Evolutionary conservation across 129 eudicot genomes (phyloP).

Genomic region (Flaveria trinervia): DNA sequence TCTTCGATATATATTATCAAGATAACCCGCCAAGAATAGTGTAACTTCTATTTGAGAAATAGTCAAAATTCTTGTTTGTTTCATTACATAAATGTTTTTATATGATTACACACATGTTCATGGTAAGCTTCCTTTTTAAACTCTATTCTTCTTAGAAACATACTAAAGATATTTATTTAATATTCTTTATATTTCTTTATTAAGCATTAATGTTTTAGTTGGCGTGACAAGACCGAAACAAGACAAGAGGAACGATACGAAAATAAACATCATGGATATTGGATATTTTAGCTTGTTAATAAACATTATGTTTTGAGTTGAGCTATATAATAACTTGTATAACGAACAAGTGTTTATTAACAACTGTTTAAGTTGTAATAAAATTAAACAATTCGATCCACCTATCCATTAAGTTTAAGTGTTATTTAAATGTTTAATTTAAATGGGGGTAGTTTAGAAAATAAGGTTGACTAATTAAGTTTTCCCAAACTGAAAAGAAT

Average conservation of each 20-base stretch:
- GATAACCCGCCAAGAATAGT: not conserved
- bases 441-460: not conserved
- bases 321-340: not conserved
- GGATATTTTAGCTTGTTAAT: no score
- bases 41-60: not conserved
- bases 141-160: not conserved
- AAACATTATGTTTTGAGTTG: not conserved
- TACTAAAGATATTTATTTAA: not conserved
- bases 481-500: not conserved
- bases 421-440: not conserved
- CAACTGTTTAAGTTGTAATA: not conserved
- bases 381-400: not conserved
- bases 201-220: not conserved
- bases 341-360: not conserved
- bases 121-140: not conserved
- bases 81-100: not conserved
- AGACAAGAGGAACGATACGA: not conserved
- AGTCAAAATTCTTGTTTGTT: not conserved
- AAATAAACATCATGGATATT: not conserved
- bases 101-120: not conserved
- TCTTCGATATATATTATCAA: not conserved
- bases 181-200: not conserved
- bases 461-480: not conserved
- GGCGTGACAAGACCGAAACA: not conserved
- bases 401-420: not conserved